These are phyloP conservation scores for Trichoderma sp. DNA, from an alignment of 2,329 filamentous ascomycete species.

Conservation along the genomic window DNA sequence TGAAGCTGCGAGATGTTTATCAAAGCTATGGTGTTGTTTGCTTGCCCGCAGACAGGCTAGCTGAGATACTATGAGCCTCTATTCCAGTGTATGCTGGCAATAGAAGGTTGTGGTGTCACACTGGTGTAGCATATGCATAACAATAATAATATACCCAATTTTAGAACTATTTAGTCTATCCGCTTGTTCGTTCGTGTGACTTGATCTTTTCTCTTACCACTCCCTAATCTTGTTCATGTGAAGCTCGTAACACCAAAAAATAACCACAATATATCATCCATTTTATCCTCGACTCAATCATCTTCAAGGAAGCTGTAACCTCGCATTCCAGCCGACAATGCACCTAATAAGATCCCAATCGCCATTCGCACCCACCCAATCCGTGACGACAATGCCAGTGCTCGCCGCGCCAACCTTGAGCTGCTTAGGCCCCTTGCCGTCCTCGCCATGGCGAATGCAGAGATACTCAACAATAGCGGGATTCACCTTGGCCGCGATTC, in stretches of 20 bases:
- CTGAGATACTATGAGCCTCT: background rate
- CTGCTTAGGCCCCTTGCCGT: slow-evolving; percentile 48
- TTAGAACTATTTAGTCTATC: background rate
- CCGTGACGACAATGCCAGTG: slow-evolving; percentile 86
- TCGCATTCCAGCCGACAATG: slow-evolving; percentile 88
- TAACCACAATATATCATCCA: background rate
- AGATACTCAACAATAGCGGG: slow-evolving; percentile 66
- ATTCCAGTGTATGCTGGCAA: background rate
- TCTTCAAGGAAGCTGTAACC: slow-evolving; percentile 43
- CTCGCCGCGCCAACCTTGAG: slow-evolving; percentile 64
- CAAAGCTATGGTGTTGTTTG: background rate
- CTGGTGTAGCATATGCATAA: background rate
- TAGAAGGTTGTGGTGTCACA: background rate
- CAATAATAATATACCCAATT: background rate
- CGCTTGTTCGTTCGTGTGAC: background rate
- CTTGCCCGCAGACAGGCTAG: background rate
- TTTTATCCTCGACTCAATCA: background rate
- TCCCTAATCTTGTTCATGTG: background rate
- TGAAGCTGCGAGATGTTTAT: background rate
- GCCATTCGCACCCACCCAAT: slow-evolving; percentile 83
- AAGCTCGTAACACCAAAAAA: background rate
- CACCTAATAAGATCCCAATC: slow-evolving; percentile 89
- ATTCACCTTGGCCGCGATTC: slow-evolving; percentile 84
- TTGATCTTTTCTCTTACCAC: background rate
- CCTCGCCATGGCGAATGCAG: slow-evolving; percentile 54